Percentiles rank a stretch among this genome's conserved stretches.
These are phyloP conservation scores for Lactarius trivialis DNA, from an alignment of 768 basidiomycete species.

Conservation along the genomic window DNA sequence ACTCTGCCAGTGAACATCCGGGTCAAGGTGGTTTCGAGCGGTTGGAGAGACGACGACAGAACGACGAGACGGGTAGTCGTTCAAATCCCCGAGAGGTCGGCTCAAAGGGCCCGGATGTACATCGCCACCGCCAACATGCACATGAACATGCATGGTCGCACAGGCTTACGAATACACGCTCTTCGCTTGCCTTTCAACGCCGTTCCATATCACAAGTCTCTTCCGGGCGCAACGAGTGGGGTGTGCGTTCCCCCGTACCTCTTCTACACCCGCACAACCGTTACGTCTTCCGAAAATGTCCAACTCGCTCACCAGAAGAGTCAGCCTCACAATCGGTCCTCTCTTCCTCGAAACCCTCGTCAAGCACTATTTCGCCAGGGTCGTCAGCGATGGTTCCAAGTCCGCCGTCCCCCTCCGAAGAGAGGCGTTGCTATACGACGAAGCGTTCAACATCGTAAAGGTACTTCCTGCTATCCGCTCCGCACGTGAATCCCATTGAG, in stretches of 20 bases:
- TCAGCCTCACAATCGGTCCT: conserved; percentile 62
- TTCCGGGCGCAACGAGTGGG: background rate
- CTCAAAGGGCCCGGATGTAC: background rate
- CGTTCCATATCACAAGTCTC: too few relatives aligned
- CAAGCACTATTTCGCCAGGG: conserved; percentile 75
- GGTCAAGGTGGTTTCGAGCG: too few relatives aligned
- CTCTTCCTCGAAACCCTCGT: conserved; percentile 71
- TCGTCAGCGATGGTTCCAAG: conserved; percentile 24
- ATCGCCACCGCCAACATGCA: background rate
- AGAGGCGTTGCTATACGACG: conserved; percentile 77
- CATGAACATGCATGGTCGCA: background rate
- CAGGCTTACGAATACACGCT: background rate
- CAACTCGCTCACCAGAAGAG: conserved; percentile 56
- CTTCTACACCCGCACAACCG: background rate
- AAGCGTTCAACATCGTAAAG: conserved; percentile 72
- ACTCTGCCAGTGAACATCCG: too few relatives aligned
- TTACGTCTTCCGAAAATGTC: conserved; percentile 7
- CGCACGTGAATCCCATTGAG: background rate
- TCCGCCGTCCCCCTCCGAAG: conserved; percentile 38
- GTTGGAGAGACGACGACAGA: too few relatives aligned
- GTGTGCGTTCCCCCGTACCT: background rate
- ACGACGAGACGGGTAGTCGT: background rate
- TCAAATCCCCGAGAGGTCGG: background rate
- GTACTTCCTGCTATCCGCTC: conserved; percentile 32
- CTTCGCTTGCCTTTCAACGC: background rate